phyloP scores from a whole-genome alignment of 805 yeast species.

The Ogataea methylovora region DNA sequence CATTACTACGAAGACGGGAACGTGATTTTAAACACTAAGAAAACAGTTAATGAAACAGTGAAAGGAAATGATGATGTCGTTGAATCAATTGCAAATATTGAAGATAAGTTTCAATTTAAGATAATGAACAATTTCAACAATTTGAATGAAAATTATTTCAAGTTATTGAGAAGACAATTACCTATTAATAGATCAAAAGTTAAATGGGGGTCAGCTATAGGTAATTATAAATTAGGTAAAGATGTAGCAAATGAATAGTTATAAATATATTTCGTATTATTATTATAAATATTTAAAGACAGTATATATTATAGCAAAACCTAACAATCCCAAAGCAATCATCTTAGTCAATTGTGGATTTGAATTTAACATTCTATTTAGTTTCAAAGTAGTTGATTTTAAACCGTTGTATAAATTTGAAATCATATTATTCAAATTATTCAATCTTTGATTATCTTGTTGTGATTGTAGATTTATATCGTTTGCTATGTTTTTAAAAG shows the following conservation, averaged over 20 bases:
- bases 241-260: constrained; percentile 40
- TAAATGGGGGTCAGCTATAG: constrained; percentile 93
- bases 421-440: constrained; percentile 42
- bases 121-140: constrained; percentile 58
- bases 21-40: constrained; percentile 59
- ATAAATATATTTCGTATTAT: not conserved
- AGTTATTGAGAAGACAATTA: constrained; percentile 78
- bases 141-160: constrained; percentile 76
- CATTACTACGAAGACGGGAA: constrained; percentile 97
- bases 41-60: constrained; percentile 22
- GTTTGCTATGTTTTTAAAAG: constrained; percentile 56
- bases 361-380: constrained; percentile 47
- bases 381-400: constrained; percentile 41
- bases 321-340: constrained; percentile 47
- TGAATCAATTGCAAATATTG: constrained; percentile 45
- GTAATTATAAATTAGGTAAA: constrained; percentile 79
- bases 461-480: constrained; percentile 62
- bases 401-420: constrained; percentile 39
- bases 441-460: constrained; percentile 37
- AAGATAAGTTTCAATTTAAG: constrained; percentile 49
- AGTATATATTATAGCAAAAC: constrained; percentile 51
- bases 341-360: constrained; percentile 56
- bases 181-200: constrained; percentile 89
- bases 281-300: constrained; percentile 38
- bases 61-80: constrained; percentile 21